These are phyloP conservation scores for Stipa capillata DNA, from an alignment of 176 grass and related monocot species.

Conservation along the genomic window DNA sequence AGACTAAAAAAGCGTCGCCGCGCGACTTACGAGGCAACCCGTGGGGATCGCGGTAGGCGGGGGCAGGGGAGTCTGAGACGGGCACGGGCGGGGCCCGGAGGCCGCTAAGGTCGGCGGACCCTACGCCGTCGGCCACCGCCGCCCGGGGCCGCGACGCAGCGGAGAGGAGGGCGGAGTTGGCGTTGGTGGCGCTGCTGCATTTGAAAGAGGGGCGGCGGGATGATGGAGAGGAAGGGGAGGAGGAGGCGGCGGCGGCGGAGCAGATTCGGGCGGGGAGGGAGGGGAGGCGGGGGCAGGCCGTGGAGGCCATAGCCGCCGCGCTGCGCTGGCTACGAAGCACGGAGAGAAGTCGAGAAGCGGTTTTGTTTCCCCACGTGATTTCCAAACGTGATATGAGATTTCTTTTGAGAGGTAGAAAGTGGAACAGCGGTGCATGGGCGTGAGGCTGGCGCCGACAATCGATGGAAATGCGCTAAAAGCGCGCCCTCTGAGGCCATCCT, in stretches of 20 bases:
- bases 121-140: not conserved
- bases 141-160: not conserved
- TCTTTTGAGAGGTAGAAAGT: not conserved
- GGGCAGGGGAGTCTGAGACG: not conserved
- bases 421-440: not conserved
- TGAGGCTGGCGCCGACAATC: not conserved
- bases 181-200: not conserved
- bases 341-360: not conserved
- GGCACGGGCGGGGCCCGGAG: conserved; percentile 7
- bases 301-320: conserved; percentile 26
- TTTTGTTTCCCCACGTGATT: not conserved
- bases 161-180: not conserved
- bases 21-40: conserved; percentile 26
- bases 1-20: not conserved
- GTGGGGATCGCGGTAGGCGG: not conserved
- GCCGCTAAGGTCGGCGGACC: not conserved
- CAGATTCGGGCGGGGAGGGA: conserved; percentile 4
- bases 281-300: conserved; percentile 13
- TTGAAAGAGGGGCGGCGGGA: not conserved
- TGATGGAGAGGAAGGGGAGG: not conserved
- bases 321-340: not conserved
- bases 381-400: not conserved
- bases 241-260: not conserved
- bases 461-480: too few species aligned
- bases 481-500: too few species aligned